Base-by-base conservation (phyloP, 2,329 filamentous ascomycete genomes). In the Botrytis cinerea region DNA sequence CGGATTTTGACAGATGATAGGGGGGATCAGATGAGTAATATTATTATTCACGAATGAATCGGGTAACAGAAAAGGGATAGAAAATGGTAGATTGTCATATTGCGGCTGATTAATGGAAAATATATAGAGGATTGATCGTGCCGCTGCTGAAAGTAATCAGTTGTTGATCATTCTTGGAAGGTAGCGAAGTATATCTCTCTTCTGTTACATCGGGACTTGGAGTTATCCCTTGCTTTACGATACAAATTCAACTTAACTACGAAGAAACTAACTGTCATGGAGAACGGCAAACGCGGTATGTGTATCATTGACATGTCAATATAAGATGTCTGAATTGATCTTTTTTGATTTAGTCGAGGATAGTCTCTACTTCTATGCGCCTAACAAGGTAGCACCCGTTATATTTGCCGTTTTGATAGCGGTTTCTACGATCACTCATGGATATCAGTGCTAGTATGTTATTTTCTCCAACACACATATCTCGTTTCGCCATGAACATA, bases 391-490 rank as follows among this genome's bases (percentile, higher is more conserved):
- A 7, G 87, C 87, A 0, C 87, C 88, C 0, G 83, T 89, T 32
- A 76, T 88, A 63, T 90, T 89, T 78, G 82, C 85, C 5, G 76
- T 86, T 25, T 76, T 86, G 0, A 87, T 87, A 73, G 80, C 81
- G 8, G 75, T 84, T 48, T 87, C 87, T 0, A 84, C 83, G 8
- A 60, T 80, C n/a, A 75, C 82, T 4, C 87, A 90, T 77, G 78
- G 84, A n/a, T 89, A 84, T 80, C 88, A 89, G 78, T 88, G 85
- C 77, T 81, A 83, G 88, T 90, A 80, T 81, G 86, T 83, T 12
- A 0, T 35, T 6, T 60, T 10, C 51, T 32, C n/a, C 51, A 28
- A 12, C n/a, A 32, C 14, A 54, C 5, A 18, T 0, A 54, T 54
- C 0, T 18, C 6, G 6, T 18, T 54, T 54, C 5, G 1, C n/a